Conservation (phyloP, 2,329 filamentous ascomycete genomes). For the Colletotrichum tanaceti region DNA sequence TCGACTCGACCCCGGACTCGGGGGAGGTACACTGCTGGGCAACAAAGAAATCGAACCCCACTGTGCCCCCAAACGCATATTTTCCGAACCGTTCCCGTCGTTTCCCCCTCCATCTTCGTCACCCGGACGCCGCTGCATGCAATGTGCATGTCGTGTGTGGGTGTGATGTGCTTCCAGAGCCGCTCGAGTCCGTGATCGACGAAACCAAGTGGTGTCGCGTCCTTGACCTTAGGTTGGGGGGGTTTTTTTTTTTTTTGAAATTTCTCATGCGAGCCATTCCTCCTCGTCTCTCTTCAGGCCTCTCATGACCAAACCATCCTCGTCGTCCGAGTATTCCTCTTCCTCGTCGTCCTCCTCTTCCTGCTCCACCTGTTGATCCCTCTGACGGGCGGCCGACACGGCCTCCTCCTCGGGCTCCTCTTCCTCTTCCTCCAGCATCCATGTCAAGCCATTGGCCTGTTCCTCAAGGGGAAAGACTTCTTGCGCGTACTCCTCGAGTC, state of each 20-base stretch:
- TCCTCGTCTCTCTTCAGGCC: conserved; percentile 68
- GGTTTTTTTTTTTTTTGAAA: no score
- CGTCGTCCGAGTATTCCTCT: conserved; percentile 60
- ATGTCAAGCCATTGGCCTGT: conserved; percentile 90
- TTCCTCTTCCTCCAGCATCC: conserved; percentile 78
- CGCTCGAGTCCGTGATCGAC: conserved; percentile 16
- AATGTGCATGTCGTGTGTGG: conserved; percentile 31
- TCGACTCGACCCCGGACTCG: not conserved
- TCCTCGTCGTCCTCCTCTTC: conserved; percentile 57
- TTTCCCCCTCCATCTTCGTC: conserved; percentile 20
- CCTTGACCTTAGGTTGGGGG: not conserved
- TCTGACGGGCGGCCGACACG: conserved; percentile 40
- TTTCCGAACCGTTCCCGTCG: conserved; percentile 27
- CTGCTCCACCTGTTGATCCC: conserved; percentile 47
- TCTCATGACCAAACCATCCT: conserved; percentile 69
- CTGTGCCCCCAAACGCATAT: conserved; percentile 22
- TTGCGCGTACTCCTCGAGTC: conserved; percentile 92
- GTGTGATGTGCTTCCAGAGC: conserved; percentile 8
- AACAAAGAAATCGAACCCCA: conserved; percentile 19
- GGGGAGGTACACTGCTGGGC: conserved; percentile 10
- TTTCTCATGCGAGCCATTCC: conserved; percentile 65
- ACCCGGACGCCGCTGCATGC: conserved; percentile 35
- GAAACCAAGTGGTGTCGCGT: conserved; percentile 19
- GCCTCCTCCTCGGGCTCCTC: conserved; percentile 49
- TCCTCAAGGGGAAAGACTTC: conserved; percentile 97